These are phyloP conservation scores for Chenopodium suecicum DNA, from an alignment of 148 eudicot genomes.

Conservation along the genomic window DNA sequence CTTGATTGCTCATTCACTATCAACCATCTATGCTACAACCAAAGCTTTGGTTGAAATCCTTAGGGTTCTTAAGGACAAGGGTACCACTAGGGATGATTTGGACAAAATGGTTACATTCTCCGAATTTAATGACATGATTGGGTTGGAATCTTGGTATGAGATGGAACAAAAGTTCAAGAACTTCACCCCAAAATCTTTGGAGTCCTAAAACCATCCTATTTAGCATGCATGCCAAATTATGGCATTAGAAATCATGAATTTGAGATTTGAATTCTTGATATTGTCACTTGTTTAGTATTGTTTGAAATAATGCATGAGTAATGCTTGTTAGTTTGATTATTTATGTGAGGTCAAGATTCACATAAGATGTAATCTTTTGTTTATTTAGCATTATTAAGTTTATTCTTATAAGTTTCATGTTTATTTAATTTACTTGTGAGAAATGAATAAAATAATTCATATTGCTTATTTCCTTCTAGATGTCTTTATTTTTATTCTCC, in stretches of 20 bases:
- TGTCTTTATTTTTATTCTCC: background rate
- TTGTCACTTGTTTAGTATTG: background rate
- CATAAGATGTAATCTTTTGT: background rate
- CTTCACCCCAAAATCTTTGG: constrained; percentile 22
- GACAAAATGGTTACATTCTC: constrained; percentile 29
- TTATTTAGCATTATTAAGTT: background rate
- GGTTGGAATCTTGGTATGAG: constrained; percentile 30
- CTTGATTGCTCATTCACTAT: constrained; percentile 28
- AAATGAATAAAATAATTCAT: background rate
- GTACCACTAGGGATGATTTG: constrained; percentile 30
- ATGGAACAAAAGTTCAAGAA: constrained; percentile 10
- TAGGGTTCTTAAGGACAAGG: constrained; percentile 27
- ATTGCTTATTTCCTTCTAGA: background rate
- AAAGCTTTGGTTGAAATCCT: constrained; percentile 26
- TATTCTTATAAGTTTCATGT: background rate
- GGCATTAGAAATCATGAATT: background rate
- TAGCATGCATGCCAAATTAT: background rate
- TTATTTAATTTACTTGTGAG: background rate
- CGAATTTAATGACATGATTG: constrained; percentile 24
- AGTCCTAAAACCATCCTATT: background rate
- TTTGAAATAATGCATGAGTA: background rate
- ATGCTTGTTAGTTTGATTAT: background rate
- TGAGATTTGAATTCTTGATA: background rate
- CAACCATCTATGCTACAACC: constrained; percentile 27
- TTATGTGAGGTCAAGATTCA: background rate